These are phyloP conservation scores for Manihot esculenta DNA, from an alignment of 441 rosid species.

Conservation along the genomic window DNA sequence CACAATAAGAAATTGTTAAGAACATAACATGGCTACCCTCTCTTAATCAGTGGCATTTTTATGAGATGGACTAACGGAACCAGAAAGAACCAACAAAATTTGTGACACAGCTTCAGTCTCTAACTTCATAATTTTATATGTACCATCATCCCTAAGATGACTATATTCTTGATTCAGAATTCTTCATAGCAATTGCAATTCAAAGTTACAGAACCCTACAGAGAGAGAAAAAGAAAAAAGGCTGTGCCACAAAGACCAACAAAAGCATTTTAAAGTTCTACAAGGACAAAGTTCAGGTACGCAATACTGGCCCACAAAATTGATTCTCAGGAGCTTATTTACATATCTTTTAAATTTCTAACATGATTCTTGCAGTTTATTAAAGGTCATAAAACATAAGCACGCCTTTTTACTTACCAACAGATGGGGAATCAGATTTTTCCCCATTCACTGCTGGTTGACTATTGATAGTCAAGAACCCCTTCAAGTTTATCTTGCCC, in stretches of 20 bases:
- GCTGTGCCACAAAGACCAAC: background rate
- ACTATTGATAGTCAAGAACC: slow-evolving; percentile 95
- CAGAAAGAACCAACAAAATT: background rate
- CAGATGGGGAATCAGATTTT: slow-evolving; percentile 69
- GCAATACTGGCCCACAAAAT: background rate
- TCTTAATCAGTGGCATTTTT: background rate
- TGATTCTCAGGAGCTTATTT: background rate
- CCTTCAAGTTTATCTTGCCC: slow-evolving; percentile 78
- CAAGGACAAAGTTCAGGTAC: background rate
- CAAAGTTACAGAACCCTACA: background rate
- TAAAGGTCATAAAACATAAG: background rate
- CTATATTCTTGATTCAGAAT: background rate
- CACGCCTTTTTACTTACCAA: slow-evolving; percentile 52
- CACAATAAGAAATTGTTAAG: background rate
- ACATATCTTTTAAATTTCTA: background rate
- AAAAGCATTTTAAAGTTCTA: background rate
- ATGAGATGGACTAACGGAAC: background rate
- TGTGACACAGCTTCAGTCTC: background rate
- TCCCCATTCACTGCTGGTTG: slow-evolving; percentile 92
- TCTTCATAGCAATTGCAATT: background rate
- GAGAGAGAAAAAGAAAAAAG: background rate
- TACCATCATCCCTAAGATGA: background rate
- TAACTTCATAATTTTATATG: background rate
- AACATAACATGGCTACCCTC: too few species aligned
- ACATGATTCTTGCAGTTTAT: background rate